Evolutionary conservation across 345 rosid species (phyloP), one percentile per base, ranked within the genome.

Genomic region (Ricinus communis): DNA sequence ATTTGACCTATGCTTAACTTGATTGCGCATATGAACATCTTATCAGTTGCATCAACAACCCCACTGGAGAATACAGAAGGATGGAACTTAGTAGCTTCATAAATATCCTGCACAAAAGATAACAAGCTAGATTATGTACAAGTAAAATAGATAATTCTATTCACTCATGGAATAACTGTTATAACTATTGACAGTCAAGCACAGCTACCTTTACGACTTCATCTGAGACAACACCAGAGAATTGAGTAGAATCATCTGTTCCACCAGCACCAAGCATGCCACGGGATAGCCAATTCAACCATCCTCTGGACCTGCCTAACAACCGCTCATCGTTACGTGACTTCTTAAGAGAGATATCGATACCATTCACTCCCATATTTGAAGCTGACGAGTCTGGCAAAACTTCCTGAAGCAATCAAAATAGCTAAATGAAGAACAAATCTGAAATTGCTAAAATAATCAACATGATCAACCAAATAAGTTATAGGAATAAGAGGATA

Each of bases 241-340:
- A 93, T 74, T 91, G 98, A 78, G 87, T 82, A 71, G 94, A 87
- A 75, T 90, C 98, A 66, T 90, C 97, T 43, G 98, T 91, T 52
- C 97, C 98, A 64, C 96, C 98, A 67, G 98, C 98, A 80, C 98
- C 97, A 71, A 91, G 98, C 98, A 93, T 93, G 66, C 98, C 97
- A 66, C 94, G 90, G 33, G 98, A 93, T 66, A 93, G 83, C 97
- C 97, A 91, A 74, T 93, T 93, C 83, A 91, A 83, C 98, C 98
- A 93, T 69, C 98, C 97, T 71, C 89, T 85, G 19, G 97, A 84
- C 81, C 82, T 85, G 77, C 83, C 84, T 18, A 79, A 81, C 50
- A 76, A 75, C 40, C 47, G 88, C 57, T 81, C 92, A 65, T 88
- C 91, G 73, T 78, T 86, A 59, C 70, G 85, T 52, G 86, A 83